Percentiles rank a stretch among this genome's conserved stretches.
These are phyloP conservation scores for Karstenula rhodostoma DNA, from an alignment of 2,329 filamentous ascomycete genomes.

Conservation along the genomic window DNA sequence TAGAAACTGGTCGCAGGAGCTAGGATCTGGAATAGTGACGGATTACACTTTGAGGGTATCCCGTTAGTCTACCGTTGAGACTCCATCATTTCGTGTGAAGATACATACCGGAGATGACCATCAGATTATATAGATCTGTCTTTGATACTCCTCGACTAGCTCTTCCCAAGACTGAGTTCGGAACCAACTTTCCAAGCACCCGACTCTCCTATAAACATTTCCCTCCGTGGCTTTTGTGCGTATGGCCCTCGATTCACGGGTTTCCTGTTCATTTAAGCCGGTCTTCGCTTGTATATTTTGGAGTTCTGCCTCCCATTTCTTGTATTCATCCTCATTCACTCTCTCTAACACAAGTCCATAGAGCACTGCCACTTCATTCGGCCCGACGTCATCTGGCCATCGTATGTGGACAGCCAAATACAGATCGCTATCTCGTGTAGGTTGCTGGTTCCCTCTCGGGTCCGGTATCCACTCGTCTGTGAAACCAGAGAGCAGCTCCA, in stretches of 20 bases:
- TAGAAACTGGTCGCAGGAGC: neutral
- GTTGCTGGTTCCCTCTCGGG: neutral
- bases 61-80: no score
- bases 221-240: neutral
- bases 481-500: neutral
- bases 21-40: neutral
- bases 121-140: neutral
- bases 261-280: neutral
- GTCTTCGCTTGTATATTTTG: no score
- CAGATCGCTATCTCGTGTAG: neutral
- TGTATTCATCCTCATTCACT: neutral
- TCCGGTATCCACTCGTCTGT: neutral
- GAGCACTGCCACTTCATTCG: neutral
- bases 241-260: neutral
- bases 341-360: neutral
- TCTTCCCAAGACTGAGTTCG: neutral
- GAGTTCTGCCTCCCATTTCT: neutral
- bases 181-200: neutral
- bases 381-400: neutral
- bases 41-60: neutral
- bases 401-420: neutral
- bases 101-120: no score
- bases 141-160: neutral
- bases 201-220: neutral
- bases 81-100: no score